These are phyloP conservation scores for Salix koriyanagi DNA, from an alignment of 345 rosid species.

Conservation along the genomic window DNA sequence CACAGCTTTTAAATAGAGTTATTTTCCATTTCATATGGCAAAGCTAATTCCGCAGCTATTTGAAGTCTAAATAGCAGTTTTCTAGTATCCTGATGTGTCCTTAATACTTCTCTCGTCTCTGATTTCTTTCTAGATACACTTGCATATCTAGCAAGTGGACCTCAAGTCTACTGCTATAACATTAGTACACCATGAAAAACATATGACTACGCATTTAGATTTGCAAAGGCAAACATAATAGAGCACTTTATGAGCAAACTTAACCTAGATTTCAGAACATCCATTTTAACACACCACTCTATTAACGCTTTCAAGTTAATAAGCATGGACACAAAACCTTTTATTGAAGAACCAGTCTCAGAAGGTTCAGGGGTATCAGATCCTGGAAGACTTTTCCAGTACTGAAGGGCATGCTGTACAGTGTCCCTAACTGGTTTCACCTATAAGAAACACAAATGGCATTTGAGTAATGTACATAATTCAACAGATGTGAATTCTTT, in stretches of 20 bases:
- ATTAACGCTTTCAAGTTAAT: neutral
- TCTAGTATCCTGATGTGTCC: no score
- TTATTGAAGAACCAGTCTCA: slow-evolving; percentile 69
- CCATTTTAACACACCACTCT: neutral
- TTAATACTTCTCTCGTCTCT: no score
- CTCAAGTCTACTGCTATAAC: neutral
- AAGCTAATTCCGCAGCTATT: neutral
- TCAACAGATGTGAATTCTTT: slow-evolving; percentile 4
- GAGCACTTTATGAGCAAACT: neutral
- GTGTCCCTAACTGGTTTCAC: slow-evolving; percentile 96
- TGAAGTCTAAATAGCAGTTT: neutral
- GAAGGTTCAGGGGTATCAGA: slow-evolving; percentile 63
- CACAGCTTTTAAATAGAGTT: neutral
- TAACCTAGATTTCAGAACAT: neutral
- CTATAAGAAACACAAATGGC: slow-evolving; percentile 35
- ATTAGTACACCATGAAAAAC: neutral
- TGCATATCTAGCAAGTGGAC: neutral
- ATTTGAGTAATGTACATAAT: neutral
- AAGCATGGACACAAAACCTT: slow-evolving; percentile 46
- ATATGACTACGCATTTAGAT: neutral
- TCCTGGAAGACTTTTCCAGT: slow-evolving; percentile 72
- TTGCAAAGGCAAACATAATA: neutral
- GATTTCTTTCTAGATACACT: neutral
- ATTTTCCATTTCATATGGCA: neutral
- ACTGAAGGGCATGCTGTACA: slow-evolving; percentile 63